phyloP scores from a whole-genome alignment of 345 rosid genomes.

The Lenwebbia sp. region DNA sequence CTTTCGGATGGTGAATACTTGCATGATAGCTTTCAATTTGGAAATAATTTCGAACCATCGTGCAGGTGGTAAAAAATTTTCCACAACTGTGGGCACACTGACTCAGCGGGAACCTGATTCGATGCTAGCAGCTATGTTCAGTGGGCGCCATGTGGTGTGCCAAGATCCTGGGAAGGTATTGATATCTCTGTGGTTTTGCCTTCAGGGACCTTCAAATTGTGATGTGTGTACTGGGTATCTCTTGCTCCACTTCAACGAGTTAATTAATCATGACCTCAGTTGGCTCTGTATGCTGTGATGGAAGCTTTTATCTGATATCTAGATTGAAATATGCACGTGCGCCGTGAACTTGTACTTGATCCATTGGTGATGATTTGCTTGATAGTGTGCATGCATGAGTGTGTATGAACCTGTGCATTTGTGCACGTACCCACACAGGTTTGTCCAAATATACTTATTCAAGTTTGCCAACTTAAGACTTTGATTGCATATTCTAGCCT shows the following conservation, averaged over 20 bases:
- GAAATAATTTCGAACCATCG: background rate
- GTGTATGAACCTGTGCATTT: background rate
- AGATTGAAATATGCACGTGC: background rate
- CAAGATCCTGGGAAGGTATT: conserved; percentile 49
- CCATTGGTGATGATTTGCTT: background rate
- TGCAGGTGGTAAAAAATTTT: conserved; percentile 80
- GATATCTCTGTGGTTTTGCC: background rate
- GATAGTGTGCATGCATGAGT: background rate
- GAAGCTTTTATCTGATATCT: background rate
- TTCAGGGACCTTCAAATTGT: background rate
- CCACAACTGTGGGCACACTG: conserved; percentile 70
- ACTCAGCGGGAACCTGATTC: conserved; percentile 86
- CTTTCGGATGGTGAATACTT: background rate
- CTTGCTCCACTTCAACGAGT: background rate
- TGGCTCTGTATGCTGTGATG: background rate
- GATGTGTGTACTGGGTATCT: background rate
- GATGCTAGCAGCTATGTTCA: conserved; percentile 92
- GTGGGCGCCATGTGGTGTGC: conserved; percentile 62
- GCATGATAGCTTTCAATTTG: background rate
- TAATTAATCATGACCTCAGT: background rate
- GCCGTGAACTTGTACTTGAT: background rate
- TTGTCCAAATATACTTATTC: background rate
- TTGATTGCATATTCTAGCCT: background rate
- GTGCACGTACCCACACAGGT: background rate
- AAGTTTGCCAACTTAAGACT: background rate